phyloP scores from a whole-genome alignment of 331 rosid species.

The Malus hybrid region DNA sequence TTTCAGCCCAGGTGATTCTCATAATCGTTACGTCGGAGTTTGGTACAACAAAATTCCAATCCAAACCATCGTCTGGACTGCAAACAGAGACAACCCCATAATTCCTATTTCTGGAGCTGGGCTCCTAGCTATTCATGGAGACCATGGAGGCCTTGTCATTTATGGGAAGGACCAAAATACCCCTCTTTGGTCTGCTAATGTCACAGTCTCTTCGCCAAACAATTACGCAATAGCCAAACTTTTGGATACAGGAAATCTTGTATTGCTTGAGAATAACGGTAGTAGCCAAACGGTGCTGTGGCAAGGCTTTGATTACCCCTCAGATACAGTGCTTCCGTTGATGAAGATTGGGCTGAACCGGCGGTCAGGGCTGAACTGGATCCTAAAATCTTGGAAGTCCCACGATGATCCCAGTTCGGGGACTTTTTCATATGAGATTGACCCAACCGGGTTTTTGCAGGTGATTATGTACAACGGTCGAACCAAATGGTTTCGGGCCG shows the following conservation, averaged over 20 bases:
- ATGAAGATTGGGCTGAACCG: conserved; percentile 38
- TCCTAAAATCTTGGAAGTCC: conserved; percentile 41
- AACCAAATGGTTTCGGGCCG: no score
- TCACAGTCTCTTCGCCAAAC: neutral
- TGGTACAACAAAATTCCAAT: conserved; percentile 35
- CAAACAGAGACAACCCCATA: conserved; percentile 48
- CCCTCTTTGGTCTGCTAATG: conserved; percentile 26
- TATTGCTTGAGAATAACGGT: neutral
- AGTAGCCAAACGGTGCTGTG: neutral
- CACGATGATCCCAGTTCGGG: conserved; percentile 48
- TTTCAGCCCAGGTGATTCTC: conserved; percentile 36
- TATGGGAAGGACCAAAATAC: neutral
- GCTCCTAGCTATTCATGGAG: conserved; percentile 15
- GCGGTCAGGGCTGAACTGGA: conserved; percentile 19
- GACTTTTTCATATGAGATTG: conserved; percentile 2
- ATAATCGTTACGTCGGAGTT: conserved; percentile 50
- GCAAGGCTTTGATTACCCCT: conserved; percentile 31
- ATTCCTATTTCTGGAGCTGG: conserved; percentile 13
- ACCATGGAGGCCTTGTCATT: conserved; percentile 32
- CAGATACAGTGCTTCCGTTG: conserved; percentile 24
- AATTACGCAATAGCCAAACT: conserved; percentile 16
- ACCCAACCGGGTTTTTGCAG: no score
- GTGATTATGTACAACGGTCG: no score
- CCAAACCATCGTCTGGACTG: conserved; percentile 49
- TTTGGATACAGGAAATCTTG: conserved; percentile 26